Conservation (phyloP, 2,329 filamentous ascomycete genomes). For the Ophiostoma angusticollis region DNA sequence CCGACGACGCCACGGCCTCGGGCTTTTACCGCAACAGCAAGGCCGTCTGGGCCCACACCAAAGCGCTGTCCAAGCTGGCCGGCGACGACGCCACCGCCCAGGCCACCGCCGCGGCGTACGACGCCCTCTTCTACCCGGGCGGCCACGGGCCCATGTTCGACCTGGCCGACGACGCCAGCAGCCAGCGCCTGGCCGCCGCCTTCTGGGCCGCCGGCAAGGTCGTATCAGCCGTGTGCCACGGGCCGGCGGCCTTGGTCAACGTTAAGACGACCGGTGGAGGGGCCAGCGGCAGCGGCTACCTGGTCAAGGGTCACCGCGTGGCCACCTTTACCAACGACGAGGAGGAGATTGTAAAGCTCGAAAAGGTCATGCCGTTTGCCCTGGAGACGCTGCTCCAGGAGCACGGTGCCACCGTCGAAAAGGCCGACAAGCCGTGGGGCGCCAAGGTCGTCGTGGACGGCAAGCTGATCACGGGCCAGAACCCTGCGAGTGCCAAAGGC, state of each 20-base stretch:
- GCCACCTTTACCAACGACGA: conserved; percentile 48
- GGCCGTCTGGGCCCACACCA: conserved; percentile 50
- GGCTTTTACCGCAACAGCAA: conserved; percentile 44
- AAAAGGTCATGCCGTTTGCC: conserved; percentile 39
- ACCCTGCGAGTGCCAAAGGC: conserved; percentile 37
- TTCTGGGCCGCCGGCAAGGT: conserved; percentile 51
- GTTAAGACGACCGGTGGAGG: conserved; percentile 28
- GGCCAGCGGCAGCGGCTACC: no score
- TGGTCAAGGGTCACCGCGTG: conserved; percentile 43
- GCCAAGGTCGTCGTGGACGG: conserved; percentile 38
- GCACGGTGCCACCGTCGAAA: conserved; percentile 41
- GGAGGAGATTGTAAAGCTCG: conserved; percentile 33
- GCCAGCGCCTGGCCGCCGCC: conserved; percentile 46
- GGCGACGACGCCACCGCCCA: conserved; percentile 24
- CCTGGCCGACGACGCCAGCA: conserved; percentile 42
- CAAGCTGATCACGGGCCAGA: conserved; percentile 44
- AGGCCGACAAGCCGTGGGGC: conserved; percentile 38
- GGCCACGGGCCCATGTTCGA: conserved; percentile 57
- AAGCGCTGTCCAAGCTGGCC: conserved; percentile 41
- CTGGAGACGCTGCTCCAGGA: conserved; percentile 42
- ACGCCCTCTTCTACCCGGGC: conserved; percentile 25
- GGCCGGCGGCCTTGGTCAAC: conserved; percentile 48
- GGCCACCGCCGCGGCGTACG: conserved; percentile 17
- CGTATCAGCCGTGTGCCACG: conserved; percentile 57
- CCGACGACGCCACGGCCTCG: conserved; percentile 37